Conservation (phyloP, 2,329 filamentous ascomycete genomes). For the Fusarium newnesense region DNA sequence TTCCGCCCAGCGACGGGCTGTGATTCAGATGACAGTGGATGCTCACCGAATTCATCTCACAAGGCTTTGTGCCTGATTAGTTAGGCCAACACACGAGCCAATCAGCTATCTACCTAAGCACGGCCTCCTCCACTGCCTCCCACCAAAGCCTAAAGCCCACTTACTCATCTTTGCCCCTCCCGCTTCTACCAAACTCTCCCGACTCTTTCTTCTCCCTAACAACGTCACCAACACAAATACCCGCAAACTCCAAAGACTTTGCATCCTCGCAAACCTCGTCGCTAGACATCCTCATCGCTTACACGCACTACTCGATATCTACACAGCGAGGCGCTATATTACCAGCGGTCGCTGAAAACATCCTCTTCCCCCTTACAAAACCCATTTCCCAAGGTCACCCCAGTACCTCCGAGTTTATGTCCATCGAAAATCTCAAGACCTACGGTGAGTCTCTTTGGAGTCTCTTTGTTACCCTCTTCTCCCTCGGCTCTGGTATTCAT, state of each 20-base stretch:
- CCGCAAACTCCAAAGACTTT: conserved; percentile 30
- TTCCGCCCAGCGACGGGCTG: neutral
- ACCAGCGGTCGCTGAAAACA: conserved; percentile 63
- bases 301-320: conserved; percentile 16
- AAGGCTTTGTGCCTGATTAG: conserved; percentile 5
- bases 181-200: conserved; percentile 27
- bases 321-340: conserved; percentile 58
- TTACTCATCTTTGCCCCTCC: conserved; percentile 42
- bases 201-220: conserved; percentile 29
- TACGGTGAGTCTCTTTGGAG: conserved; percentile 76
- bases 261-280: conserved; percentile 33
- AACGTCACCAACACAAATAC: conserved; percentile 42
- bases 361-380: conserved; percentile 53
- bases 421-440: conserved; percentile 98
- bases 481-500: neutral
- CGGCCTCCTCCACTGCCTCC: neutral
- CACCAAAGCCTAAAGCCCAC: conserved; percentile 16
- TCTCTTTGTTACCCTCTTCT: conserved; percentile 34
- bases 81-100: conserved; percentile 13
- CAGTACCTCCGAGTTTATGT: conserved; percentile 89
- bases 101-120: neutral
- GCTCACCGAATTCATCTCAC: conserved; percentile 19
- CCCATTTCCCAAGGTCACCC: conserved; percentile 66
- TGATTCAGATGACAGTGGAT: conserved; percentile 26
- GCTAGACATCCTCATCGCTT: conserved; percentile 23